Conservation (phyloP, 1,139 yeast species). For the Suhomyces coccinellae region DNA sequence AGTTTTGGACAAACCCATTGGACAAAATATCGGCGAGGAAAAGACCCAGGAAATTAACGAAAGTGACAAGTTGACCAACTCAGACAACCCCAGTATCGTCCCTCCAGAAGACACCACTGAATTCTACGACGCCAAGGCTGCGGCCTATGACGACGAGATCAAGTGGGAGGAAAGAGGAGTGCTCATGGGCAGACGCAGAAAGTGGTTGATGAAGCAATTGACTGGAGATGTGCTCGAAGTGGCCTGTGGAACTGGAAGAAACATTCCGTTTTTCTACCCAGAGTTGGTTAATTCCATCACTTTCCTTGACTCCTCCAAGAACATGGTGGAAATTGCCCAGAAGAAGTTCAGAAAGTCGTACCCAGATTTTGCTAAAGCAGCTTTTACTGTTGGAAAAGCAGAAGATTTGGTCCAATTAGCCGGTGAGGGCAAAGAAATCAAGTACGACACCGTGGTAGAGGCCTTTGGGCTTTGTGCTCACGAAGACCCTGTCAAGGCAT, state of each 20-base stretch:
- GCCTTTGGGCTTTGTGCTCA: conserved; percentile 96
- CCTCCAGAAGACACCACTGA: conserved; percentile 80
- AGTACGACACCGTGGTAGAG: conserved; percentile 89
- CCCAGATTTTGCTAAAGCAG: conserved; percentile 69
- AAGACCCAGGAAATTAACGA: conserved; percentile 9
- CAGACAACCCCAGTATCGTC: conserved; percentile 46
- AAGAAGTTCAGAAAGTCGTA: conserved; percentile 67
- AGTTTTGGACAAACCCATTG: conserved; percentile 22
- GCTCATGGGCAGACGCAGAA: conserved; percentile 78
- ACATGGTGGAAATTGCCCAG: conserved; percentile 83
- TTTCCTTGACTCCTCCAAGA: conserved; percentile 76
- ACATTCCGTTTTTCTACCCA: conserved; percentile 70
- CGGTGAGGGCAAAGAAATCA: conserved; percentile 34
- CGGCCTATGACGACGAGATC: conserved; percentile 77
- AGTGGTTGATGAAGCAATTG: conserved; percentile 77
- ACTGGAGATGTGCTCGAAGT: conserved; percentile 91
- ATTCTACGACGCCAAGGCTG: conserved; percentile 78
- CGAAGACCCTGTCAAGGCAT: conserved; percentile 83
- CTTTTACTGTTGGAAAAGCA: conserved; percentile 89
- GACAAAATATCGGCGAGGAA: conserved; percentile 19
- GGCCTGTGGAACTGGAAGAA: conserved; percentile 95
- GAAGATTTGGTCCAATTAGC: conserved; percentile 74
- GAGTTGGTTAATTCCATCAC: conserved; percentile 69
- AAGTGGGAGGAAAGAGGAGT: conserved; percentile 85
- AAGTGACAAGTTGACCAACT: conserved; percentile 22